A percentile compares a stretch with the other conserved stretches of the same genome.
Evolutionary conservation across 2,329 filamentous ascomycete genomes (phyloP).

Genomic region (Pseudogymnoascus sp.): DNA sequence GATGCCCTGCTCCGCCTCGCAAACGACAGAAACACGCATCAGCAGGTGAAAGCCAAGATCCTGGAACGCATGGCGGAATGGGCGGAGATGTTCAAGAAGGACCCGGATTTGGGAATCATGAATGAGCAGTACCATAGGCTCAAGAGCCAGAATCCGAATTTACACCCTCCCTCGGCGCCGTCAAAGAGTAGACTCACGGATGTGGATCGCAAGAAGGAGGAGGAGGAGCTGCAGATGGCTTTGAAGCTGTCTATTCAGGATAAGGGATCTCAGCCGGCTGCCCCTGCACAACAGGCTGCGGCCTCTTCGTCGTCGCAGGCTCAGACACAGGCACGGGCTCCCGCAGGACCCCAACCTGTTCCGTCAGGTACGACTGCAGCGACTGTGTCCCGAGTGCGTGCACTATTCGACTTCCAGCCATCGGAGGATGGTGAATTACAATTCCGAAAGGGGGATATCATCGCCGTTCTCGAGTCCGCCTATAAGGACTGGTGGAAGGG

Average conservation of each 20-base stretch:
- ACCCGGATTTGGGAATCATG: constrained; percentile 95
- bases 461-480: constrained; percentile 92
- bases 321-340: constrained; percentile 33
- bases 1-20: constrained; percentile 87
- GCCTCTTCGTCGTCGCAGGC: constrained; percentile 34
- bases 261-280: constrained; percentile 56
- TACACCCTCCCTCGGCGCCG: constrained; percentile 87
- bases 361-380: constrained; percentile 86
- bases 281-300: constrained; percentile 27
- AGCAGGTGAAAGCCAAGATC: constrained; percentile 95
- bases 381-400: constrained; percentile 88
- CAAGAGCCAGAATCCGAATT: constrained; percentile 75
- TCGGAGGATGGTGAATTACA: constrained; percentile 91
- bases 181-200: constrained; percentile 89
- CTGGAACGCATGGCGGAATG: constrained; percentile 94
- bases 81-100: constrained; percentile 86
- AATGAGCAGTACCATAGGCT: constrained; percentile 85
- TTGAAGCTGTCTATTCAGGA: constrained; percentile 89
- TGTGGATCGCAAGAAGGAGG: constrained; percentile 84
- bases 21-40: constrained; percentile 90
- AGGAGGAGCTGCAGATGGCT: constrained; percentile 95
- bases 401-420: constrained; percentile 89
- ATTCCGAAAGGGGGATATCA: constrained; percentile 94
- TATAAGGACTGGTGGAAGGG: constrained; percentile 99
- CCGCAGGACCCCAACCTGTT: constrained; percentile 45